These are phyloP conservation scores for Komagataella populi DNA, from an alignment of 805 yeast genomes.

Conservation along the genomic window DNA sequence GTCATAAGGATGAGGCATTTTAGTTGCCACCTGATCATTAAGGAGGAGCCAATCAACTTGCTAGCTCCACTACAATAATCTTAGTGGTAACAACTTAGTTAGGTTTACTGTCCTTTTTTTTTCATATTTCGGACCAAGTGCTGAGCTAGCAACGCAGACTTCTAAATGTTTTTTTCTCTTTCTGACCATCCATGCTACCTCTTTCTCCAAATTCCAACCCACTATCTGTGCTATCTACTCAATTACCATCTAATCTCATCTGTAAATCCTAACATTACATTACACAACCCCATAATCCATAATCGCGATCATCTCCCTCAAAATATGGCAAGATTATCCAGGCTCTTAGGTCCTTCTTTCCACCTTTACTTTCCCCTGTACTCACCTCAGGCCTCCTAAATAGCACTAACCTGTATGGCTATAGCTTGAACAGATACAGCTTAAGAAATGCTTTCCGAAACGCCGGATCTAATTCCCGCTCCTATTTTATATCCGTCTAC, in stretches of 20 bases:
- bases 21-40: no score
- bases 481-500: constrained; percentile 25
- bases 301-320: background rate
- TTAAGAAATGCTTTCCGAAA: background rate
- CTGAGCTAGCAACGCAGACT: background rate
- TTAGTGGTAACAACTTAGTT: no score
- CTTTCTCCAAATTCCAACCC: background rate
- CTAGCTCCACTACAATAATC: no score
- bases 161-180: no score
- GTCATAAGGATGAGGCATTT: no score
- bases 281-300: background rate
- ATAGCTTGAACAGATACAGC: background rate
- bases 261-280: background rate
- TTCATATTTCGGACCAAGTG: no score
- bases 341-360: background rate
- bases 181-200: background rate
- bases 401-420: background rate
- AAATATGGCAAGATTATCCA: background rate
- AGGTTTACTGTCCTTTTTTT: no score
- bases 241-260: background rate
- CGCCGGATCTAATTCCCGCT: background rate
- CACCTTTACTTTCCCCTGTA: background rate
- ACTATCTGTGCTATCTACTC: background rate
- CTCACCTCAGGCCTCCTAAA: background rate
- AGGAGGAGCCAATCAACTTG: no score